Evolutionary conservation across 2,329 filamentous ascomycete genomes (phyloP), one percentile per base, ranked within the genome.

Genomic region (Pseudocercospora macadamiae): DNA sequence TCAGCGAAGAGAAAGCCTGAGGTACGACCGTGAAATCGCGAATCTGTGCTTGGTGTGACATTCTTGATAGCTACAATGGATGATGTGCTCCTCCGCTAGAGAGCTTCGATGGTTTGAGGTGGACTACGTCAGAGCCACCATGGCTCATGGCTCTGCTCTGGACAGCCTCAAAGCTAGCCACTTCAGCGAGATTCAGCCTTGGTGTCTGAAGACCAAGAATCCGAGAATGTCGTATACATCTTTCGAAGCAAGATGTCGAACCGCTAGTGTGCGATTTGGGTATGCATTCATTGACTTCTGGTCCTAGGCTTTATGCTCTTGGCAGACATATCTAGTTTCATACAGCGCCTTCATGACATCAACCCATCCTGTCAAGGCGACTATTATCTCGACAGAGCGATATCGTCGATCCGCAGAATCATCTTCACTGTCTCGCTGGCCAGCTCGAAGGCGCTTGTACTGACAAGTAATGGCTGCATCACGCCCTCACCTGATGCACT

Each of bases 361-460:
- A 32, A n/a, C n/a, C n/a, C 28, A 32, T 32, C 6, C 28, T 32
- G 6, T 12, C 28, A 7, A 32, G 6, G 12, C 12, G 6, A 6
- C 28, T 32, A 32, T 32, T 47, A 74, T 65, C 73, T 69, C 56
- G 71, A 73, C 70, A 87, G 73, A 53, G 83, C 84, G 75, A 87
- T 86, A 71, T 87, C 85, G 71, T 87, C 85, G 73, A 89, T 88
- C 74, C 86, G 81, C 72, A 89, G 78, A 73, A 89, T 87, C 91
- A 96, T 95, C 86, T 97, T 99, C 70, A 97, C 95, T 61, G 95
- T 99, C 84, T 99, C 95, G 6, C 93, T 93, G 26, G 95, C 95
- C 76, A 99, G 79, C 81, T 99, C 93, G 70, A 99, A 95, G 21
- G 95, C 92, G 76, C 93, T 97, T 57, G 95, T 99, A 83, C 92